phyloP scores from a whole-genome alignment of 1,139 yeast genomes.

The Kodamaea fungicola region DNA sequence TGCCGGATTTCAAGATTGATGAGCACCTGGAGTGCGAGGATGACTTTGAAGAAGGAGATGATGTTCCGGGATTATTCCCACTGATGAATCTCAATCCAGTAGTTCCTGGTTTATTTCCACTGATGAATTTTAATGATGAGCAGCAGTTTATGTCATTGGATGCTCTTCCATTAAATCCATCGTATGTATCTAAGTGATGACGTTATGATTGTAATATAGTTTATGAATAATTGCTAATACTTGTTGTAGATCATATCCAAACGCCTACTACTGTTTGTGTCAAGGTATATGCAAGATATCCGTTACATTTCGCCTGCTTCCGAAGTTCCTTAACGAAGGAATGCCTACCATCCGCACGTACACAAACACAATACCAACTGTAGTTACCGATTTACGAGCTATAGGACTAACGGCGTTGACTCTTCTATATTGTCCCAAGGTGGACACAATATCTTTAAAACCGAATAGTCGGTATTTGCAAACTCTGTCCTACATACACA shows the following conservation, averaged over 20 bases:
- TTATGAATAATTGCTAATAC: neutral
- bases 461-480: no score
- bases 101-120: conserved; percentile 40
- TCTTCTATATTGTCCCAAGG: no score
- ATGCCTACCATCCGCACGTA: no score
- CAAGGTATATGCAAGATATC: no score
- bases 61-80: conserved; percentile 38
- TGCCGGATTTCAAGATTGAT: neutral
- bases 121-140: conserved; percentile 26
- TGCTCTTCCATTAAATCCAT: conserved; percentile 22
- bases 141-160: conserved; percentile 24
- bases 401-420: no score
- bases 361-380: no score
- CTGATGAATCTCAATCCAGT: conserved; percentile 28
- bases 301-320: no score
- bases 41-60: conserved; percentile 12
- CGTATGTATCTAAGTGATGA: conserved; percentile 1
- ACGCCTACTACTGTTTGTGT: no score
- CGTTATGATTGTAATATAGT: neutral
- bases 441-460: no score
- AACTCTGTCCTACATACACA: no score
- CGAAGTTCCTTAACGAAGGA: no score
- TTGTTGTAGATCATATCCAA: neutral
- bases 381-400: no score
- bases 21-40: conserved; percentile 3